Evolutionary conservation across 345 rosid species (phyloP), one percentile per base, ranked within the genome.

Genomic region (Rhizophora mangle): DNA sequence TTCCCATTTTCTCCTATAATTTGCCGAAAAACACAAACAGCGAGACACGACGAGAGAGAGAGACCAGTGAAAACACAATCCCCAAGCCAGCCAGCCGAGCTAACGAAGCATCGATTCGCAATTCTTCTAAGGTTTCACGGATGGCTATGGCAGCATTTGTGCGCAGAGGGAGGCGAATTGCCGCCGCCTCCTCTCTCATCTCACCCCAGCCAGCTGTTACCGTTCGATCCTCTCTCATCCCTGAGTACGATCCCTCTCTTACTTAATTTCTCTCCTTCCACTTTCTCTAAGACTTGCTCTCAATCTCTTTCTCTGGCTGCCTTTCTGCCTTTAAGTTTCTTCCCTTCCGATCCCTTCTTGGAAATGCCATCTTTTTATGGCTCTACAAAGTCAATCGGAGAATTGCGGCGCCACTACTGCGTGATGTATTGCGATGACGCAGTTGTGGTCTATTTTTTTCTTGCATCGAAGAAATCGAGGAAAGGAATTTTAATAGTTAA

Each of bases 151-250:
- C 16, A 15, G 16, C 59, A 2, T 13, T 9, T 13, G 49, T 69
- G 58, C 73, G 76, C 59, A 72, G 68, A 63, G 80, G 73, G 37
- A 67, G 73, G 70, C 61, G 73, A 32, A 55, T 76, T 47, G 72
- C 58, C 39, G 27, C 58, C 11, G 49, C 66, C 60, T 64, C 67
- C n/a, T 62, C 60, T 24, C 15, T 26, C 49, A 65, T 60, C 49
- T 52, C 74, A 7, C 71, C 49, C 53, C 80, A 57, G 32, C 69
- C 66, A 19, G 31, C 80, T 21, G 59, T 64, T 47, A 62, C 76
- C 26, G 22, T 65, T 26, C 76, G 80, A 55, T 76, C 80, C 57
- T 68, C 80, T 21, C 60, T 70, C 22, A 19, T 47, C 5, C 27
- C 68, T 26, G 79, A 76, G 76, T 76, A 62, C 30, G 68, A 65